Base-by-base conservation (phyloP, 148 eudicot genomes). In the Cornus suecica region DNA sequence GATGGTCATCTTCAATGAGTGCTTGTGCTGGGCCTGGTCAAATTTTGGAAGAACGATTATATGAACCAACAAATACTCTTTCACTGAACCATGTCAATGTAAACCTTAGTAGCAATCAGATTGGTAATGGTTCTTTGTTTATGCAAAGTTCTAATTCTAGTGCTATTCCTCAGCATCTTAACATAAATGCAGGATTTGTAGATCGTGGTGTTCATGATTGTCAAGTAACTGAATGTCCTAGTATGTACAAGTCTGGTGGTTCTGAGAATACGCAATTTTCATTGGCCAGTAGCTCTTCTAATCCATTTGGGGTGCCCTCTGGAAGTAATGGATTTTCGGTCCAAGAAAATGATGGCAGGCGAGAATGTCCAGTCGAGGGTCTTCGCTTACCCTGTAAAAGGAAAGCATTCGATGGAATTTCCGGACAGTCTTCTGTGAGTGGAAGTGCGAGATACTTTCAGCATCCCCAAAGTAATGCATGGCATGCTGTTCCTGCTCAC, bases 311-410 rank as follows among this genome's bases (percentile, higher is more conserved):
- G 70, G 45, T 77, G 67, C 81, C 89, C 66, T 88, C 92, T 69
- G 85, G 79, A 45, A 85, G 82, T 77, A 84, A 84, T 62, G 84
- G 88, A 75, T 84, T 76, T 75, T 64, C 83, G n/a, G 75, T 76
- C 77, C 91, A 86, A 69, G 92, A 86, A 27, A 83, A 82, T 71
- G 92, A 88, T 74, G 75, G 61, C 45, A 85, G 94, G 78, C 90
- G 87, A 65, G 83, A 83, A n/a, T 74, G 73, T 78, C 82, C 91
- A 41, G 24, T 87, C 76, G 94, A 90, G 69, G 87, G 85, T 70
- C 88, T 90, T 11, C 90, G 90, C 64, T 32, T 77, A 27, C 83
- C 98, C 10, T 87, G 97, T 79, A 96, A 96, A 83, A 84, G 99
- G 74, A 96, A 96, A 78, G 82, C 88, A 52, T 73, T 88, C 74